A percentile compares a stretch with the other conserved stretches of the same genome.
phyloP scores from a whole-genome alignment of 495 filamentous ascomycete genomes.

The Peziza echinospora region DNA sequence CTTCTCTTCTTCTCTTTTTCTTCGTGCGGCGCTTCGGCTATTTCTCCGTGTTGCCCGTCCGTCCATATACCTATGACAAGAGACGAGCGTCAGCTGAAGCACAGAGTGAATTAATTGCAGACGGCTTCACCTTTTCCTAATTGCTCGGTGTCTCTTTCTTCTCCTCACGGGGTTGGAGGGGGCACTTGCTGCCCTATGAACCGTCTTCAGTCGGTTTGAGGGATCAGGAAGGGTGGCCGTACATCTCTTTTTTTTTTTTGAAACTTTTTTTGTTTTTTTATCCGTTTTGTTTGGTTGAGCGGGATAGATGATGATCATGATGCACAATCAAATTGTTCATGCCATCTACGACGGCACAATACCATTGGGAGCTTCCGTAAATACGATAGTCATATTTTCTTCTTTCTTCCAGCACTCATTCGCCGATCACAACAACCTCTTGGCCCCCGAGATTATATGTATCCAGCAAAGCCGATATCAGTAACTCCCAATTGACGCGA shows the following conservation, averaged over 20 bases:
- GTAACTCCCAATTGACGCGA: too few relatives aligned
- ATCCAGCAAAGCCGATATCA: too few relatives aligned
- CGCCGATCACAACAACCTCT: too few relatives aligned
- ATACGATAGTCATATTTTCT: too few relatives aligned
- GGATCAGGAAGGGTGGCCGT: not conserved
- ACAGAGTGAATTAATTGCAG: constrained; percentile 21
- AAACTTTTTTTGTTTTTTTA: not conserved
- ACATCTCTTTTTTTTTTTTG: not conserved
- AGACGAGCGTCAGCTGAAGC: constrained; percentile 18
- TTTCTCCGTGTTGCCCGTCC: constrained; percentile 20
- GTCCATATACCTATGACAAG: constrained; percentile 10
- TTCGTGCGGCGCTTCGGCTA: constrained; percentile 18
- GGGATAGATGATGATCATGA: too few relatives aligned
- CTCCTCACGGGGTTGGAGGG: too few relatives aligned
- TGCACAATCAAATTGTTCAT: not conserved
- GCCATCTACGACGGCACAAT: too few relatives aligned
- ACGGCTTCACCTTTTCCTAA: constrained; percentile 2
- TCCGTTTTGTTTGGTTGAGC: too few relatives aligned
- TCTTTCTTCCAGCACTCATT: too few relatives aligned
- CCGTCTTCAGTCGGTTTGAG: not conserved
- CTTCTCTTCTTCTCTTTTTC: constrained; percentile 4
- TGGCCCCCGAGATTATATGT: too few relatives aligned
- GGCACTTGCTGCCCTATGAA: not conserved
- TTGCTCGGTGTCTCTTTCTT: not conserved
- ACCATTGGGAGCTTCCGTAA: too few relatives aligned